phyloP scores from a whole-genome alignment of 106 monocot species.

The Dendrobium huoshanense region DNA sequence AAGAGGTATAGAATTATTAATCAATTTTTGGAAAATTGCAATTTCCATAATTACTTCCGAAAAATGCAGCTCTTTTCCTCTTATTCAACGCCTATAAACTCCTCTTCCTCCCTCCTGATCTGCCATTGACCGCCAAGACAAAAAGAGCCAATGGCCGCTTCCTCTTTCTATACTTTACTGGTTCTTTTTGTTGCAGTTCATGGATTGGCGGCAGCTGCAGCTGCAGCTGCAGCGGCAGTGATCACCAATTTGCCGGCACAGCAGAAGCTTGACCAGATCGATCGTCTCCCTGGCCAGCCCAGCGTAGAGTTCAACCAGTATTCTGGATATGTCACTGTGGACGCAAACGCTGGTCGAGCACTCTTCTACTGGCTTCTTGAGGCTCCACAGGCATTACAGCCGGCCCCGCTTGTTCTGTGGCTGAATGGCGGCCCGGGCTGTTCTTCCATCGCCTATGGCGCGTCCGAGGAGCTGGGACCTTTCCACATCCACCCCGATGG shows the following conservation, averaged over 20 bases:
- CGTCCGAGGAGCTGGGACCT: constrained; percentile 97
- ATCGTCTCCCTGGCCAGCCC: constrained; percentile 64
- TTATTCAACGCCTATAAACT: constrained; percentile 8
- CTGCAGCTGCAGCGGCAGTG: background rate
- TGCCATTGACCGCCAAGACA: background rate
- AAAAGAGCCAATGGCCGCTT: constrained; percentile 6
- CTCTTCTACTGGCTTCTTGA: constrained; percentile 97
- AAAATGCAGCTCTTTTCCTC: background rate
- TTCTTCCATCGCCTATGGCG: constrained; percentile 89
- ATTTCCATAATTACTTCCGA: background rate
- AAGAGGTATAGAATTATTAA: background rate
- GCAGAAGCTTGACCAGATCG: constrained; percentile 60
- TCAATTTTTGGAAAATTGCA: background rate
- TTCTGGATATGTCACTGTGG: constrained; percentile 89
- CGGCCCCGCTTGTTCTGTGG: constrained; percentile 80
- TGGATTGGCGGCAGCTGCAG: background rate
- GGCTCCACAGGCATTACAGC: constrained; percentile 21
- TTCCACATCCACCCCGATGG: constrained; percentile 80
- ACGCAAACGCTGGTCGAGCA: constrained; percentile 59
- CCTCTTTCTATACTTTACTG: background rate
- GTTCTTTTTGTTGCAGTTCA: background rate
- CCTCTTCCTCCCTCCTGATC: background rate
- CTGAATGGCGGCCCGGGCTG: constrained; percentile 97
- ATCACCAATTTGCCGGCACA: background rate
- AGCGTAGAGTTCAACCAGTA: constrained; percentile 60